These are phyloP conservation scores for Fusarium annulatum DNA, from an alignment of 2,329 filamentous ascomycete genomes.

Conservation along the genomic window DNA sequence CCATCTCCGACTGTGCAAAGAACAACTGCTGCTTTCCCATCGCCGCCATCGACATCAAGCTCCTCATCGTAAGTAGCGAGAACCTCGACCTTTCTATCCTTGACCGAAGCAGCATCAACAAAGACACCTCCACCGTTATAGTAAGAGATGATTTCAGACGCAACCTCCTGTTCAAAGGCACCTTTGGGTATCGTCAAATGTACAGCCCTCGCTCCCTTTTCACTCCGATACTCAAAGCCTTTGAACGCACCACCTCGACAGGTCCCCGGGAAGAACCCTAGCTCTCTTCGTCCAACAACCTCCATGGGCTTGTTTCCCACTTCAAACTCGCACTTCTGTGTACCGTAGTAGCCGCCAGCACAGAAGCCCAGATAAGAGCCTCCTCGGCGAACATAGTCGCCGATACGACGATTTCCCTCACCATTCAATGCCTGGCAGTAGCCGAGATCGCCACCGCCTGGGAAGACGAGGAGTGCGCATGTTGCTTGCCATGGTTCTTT, in stretches of 20 bases:
- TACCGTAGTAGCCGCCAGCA: conserved; percentile 93
- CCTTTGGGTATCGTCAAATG: conserved; percentile 72
- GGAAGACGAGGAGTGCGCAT: conserved; percentile 90
- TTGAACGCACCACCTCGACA: conserved; percentile 88
- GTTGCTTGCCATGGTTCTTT: conserved; percentile 92
- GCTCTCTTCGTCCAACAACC: conserved; percentile 85
- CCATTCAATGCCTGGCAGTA: conserved; percentile 93
- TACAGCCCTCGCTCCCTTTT: conserved; percentile 81
- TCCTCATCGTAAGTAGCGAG: conserved; percentile 83
- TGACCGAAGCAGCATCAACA: conserved; percentile 76
- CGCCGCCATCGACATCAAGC: conserved; percentile 79
- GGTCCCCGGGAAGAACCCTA: conserved; percentile 87
- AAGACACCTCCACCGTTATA: conserved; percentile 97
- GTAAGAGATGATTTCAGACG: conserved; percentile 77
- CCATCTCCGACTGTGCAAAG: conserved; percentile 87
- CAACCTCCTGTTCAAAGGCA: conserved; percentile 65
- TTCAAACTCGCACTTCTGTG: conserved; percentile 87
- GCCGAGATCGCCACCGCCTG: conserved; percentile 91
- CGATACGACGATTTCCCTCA: conserved; percentile 84
- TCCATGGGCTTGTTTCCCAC: conserved; percentile 81
- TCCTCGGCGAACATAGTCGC: conserved; percentile 85
- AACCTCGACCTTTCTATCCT: conserved; percentile 76
- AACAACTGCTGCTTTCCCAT: conserved; percentile 80
- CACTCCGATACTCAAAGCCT: conserved; percentile 91
- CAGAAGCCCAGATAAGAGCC: conserved; percentile 92